Evolutionary conservation across 495 filamentous ascomycete genomes (phyloP), one percentile per base, ranked within the genome.

Genomic region (Articulospora tetracladia): DNA sequence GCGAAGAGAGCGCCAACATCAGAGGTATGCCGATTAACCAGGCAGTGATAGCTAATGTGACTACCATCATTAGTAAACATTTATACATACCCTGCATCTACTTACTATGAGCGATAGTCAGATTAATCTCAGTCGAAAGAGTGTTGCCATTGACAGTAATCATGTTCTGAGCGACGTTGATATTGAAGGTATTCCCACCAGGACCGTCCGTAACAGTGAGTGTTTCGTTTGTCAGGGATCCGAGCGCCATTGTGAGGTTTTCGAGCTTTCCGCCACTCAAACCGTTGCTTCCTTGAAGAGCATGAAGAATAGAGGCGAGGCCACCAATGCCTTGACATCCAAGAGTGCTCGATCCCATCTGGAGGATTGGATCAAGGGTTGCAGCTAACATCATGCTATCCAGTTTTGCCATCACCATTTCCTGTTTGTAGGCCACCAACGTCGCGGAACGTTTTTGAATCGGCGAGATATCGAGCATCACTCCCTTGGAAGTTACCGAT

Each of bases 251-350:
- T 17, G 55, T 57, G 6, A 57, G 39, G 24, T 57, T 57, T 26
- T 3, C 24, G 20, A 57, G 39, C 23, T 46, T 57, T 15, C 55
- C 55, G 22, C 4, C 3, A 26, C 32, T 8, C 13, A 46, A 36
- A 30, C 13, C 55, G 46, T 57, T 30, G 26, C 20, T 24, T n/a
- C 44, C 25, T 46, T 20, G 23, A 13, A 57, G 55, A 3, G 55
- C 41, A 12, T 26, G 12, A 23, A 44, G 13, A 19, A 57, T 30
- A 13, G 55, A 10, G 1, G 24, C 55, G 3, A 57, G 7, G n/a
- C 55, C 55, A 15, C 55, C 55, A n/a, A 57, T 46, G 10, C 55
- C 55, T 57, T 57, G 55, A 19, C 55, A 57, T 25, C 55, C 55
- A 19, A 57, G 39, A 19, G 17, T 26, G 13, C 47, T 36, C 1